Base-by-base conservation (phyloP, 768 basidiomycete genomes). In the Leucocoprinus birnbaumii region DNA sequence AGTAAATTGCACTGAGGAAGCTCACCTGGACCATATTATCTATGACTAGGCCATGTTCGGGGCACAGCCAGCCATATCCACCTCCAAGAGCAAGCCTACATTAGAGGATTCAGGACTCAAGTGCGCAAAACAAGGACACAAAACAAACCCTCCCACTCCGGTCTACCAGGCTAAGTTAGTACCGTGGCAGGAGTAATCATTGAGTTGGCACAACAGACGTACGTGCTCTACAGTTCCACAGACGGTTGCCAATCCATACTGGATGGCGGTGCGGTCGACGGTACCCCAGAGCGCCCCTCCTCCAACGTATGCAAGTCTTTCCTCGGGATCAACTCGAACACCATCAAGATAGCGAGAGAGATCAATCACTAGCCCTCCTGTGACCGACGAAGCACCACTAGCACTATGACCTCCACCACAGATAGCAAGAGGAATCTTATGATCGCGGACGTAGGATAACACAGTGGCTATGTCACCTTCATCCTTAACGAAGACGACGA, bases 41-140 rank as follows among this genome's bases (percentile, higher is more conserved):
- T 52, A 80, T 66, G 1, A 64, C 71, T 18, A 82, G 61, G 6
- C 81, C 80, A 64, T 73, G 63, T 57, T 68, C 51, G 58, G 71
- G 70, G 35, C 69, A 75, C 7, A 84, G 72, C 71, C 70, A 81
- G 13, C 83, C 83, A 55, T 74, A 80, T 2, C 82, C 83, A 10
- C 82, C 82, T 38, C 82, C 83, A 16, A 84, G 67, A 14, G 70
- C 70, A 4, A 83, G 71, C 3, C 80, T 80, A n/a, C 44, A 44
- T n/a, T 53, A 31, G 14, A 45, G 13, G 58, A 11, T n/a, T n/a
- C n/a, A 38, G 43, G 37, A 38, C 8, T 43, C 31, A 42, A 22
- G 27, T 11, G 24, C 5, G 19, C 18, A 16, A 19, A 13, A 34
- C 18, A 35, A 27, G 2, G 31, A 24, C 42, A 41, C 9, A 14